Base-by-base conservation (phyloP, 805 yeast species). In the Peterozyma toletana region DNA sequence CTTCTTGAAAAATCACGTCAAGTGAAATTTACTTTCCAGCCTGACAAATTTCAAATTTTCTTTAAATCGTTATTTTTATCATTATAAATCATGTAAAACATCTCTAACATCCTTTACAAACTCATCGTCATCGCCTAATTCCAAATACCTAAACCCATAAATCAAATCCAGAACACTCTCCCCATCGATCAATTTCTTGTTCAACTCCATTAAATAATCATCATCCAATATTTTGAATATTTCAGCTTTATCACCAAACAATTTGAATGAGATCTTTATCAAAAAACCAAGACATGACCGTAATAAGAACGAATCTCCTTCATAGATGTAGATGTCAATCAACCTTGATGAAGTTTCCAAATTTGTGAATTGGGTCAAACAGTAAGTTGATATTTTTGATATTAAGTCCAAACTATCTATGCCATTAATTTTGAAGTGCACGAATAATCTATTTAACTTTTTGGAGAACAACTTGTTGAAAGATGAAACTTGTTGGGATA, bases 291-390 rank as follows among this genome's bases (percentile, higher is more conserved):
- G 56, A 2, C 74, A 63, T 10, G 72, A 68, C 16, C 83, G 67
- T 37, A 78, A 59, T 40, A 83, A 54, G 49, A 80, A 67, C 1
- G 71, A 59, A 50, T 77, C 85, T 7, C 82, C 80, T 54, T 81
- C 87, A 55, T 80, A 80, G 10, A 80, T 55, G 55, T 70, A 70
- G 5, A 82, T 64, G 55, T 83, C 90, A 48, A 83, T 52, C 6
- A 83, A 50, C 13, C 78, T 68, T 21, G 70, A 62, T 7, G 74
- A 57, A 1, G 71, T 57, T 31, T 79, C 81, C 39, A 75, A 58
- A 11, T 67, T 55, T 37, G 80, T 53, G 21, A 69, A 64, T 40
- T 66, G 60, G 2, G 79, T 55, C 52, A 80, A 75, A 15, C 78
- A 47, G 10, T 68, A 61, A 16, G 73, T 53, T 2, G 79, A 49